phyloP scores from a whole-genome alignment of 805 yeast species.

The Candida caryicola region DNA sequence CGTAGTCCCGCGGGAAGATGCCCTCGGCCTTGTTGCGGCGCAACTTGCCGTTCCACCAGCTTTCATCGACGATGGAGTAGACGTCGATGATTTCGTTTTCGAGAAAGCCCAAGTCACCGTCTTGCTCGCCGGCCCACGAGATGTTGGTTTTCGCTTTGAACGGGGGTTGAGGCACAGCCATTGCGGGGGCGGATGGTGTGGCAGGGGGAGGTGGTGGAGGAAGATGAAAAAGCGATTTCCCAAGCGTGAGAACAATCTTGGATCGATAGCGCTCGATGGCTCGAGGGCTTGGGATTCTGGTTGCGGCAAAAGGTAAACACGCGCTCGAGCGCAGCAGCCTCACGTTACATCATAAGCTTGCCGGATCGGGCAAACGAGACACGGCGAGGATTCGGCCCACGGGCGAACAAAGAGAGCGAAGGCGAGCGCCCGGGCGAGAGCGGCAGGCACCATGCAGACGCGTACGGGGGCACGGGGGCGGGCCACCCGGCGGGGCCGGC shows the following conservation, averaged over 20 bases:
- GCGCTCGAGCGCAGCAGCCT: background rate
- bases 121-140: constrained; percentile 93
- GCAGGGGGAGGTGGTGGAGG: background rate
- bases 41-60: constrained; percentile 87
- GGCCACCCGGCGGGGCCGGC: background rate
- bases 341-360: background rate
- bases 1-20: constrained; percentile 84
- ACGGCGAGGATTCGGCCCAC: too few relatives aligned
- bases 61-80: constrained; percentile 74
- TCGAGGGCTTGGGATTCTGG: background rate
- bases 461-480: background rate
- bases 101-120: constrained; percentile 85
- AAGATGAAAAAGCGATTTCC: background rate
- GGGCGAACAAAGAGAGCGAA: background rate
- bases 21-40: constrained; percentile 81
- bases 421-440: background rate
- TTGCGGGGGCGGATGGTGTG: constrained; percentile 3
- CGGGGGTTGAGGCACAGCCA: constrained; percentile 48
- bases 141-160: constrained; percentile 78
- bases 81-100: constrained; percentile 94
- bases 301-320: background rate
- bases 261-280: constrained; percentile 1
- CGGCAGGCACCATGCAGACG: background rate
- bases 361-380: too few relatives aligned
- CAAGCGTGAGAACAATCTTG: background rate